Evolutionary conservation across 2,329 filamentous ascomycete species (phyloP).

Genomic region (Curvularia spicifera): DNA sequence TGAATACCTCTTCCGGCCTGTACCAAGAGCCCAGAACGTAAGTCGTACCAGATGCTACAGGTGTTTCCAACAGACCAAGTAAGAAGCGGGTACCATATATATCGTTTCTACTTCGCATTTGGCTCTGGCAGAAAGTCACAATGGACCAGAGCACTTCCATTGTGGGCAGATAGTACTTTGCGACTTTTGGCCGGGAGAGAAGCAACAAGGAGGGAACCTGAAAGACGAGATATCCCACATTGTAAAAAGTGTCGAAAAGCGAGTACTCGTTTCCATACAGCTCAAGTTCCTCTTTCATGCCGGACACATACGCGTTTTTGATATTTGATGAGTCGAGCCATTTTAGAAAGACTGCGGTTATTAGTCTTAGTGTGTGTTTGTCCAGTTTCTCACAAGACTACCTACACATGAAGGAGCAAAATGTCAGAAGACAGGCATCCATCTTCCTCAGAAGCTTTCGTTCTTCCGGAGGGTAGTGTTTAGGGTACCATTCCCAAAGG

Average conservation of each 20-base stretch:
- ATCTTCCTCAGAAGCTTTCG: conserved; percentile 45
- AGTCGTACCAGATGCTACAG: conserved; percentile 47
- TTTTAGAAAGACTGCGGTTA: conserved; percentile 45
- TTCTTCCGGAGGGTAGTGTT: conserved; percentile 45
- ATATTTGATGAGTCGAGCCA: conserved; percentile 49
- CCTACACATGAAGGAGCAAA: conserved; percentile 50
- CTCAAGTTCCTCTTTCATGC: conserved; percentile 42
- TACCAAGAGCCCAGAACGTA: conserved; percentile 53
- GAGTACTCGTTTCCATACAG: conserved; percentile 65
- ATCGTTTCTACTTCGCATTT: conserved; percentile 48
- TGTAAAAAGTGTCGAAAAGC: conserved; percentile 55
- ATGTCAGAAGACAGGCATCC: conserved; percentile 46
- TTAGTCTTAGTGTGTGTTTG: conserved; percentile 3
- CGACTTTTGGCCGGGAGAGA: conserved; percentile 47
- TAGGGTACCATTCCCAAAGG: conserved; percentile 49
- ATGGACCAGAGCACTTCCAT: conserved; percentile 53
- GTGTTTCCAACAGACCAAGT: conserved; percentile 46
- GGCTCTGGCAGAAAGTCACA: conserved; percentile 49
- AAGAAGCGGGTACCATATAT: conserved; percentile 52
- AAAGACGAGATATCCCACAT: conserved; percentile 50
- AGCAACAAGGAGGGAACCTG: conserved; percentile 49
- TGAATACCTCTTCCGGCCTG: conserved; percentile 56
- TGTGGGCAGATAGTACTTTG: conserved; percentile 48
- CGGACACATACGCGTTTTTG: conserved; percentile 55
- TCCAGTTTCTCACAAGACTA: not conserved